Conservation (phyloP, 1,284 basidiomycete species). For the Ganoderma multipileum region DNA sequence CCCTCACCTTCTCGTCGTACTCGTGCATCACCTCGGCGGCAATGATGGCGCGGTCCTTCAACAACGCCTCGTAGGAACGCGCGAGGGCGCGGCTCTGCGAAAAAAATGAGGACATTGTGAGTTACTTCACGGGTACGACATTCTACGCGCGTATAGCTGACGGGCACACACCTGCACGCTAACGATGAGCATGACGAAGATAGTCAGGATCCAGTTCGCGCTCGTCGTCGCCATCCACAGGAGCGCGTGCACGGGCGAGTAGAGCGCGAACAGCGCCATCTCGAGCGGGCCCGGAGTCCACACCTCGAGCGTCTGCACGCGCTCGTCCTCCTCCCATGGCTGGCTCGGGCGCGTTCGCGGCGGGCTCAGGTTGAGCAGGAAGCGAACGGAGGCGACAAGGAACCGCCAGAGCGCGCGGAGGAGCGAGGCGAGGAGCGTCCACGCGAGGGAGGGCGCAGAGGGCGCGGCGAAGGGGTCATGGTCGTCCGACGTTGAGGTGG, state of each 20-base stretch:
- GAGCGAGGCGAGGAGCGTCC: constrained; percentile 40
- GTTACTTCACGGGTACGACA: neutral
- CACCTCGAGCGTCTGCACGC: constrained; percentile 75
- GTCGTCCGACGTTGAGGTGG: neutral
- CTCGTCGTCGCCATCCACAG: constrained; percentile 75
- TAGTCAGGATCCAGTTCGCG: constrained; percentile 77
- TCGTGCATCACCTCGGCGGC: constrained; percentile 86
- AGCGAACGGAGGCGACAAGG: constrained; percentile 64
- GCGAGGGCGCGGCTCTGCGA: constrained; percentile 57
- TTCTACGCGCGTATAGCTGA: too few species aligned
- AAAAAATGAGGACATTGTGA: neutral
- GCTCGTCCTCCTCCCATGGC: constrained; percentile 46
- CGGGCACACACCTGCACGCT: constrained; percentile 62
- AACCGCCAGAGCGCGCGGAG: constrained; percentile 52
- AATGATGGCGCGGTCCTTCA: constrained; percentile 81
- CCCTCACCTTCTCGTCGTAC: constrained; percentile 78
- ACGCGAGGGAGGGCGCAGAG: constrained; percentile 45
- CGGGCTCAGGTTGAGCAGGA: constrained; percentile 68
- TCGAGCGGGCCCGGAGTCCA: constrained; percentile 83
- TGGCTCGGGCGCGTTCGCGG: constrained; percentile 51
- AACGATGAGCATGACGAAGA: constrained; percentile 67
- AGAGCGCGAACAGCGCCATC: constrained; percentile 71
- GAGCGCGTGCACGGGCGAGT: constrained; percentile 77
- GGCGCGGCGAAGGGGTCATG: constrained; percentile 42
- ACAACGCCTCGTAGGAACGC: constrained; percentile 62